Evolutionary conservation across 371 early-diverging fungal species (phyloP), one percentile per base, ranked within the genome.

Genomic region (Apophysomyces sp.): DNA sequence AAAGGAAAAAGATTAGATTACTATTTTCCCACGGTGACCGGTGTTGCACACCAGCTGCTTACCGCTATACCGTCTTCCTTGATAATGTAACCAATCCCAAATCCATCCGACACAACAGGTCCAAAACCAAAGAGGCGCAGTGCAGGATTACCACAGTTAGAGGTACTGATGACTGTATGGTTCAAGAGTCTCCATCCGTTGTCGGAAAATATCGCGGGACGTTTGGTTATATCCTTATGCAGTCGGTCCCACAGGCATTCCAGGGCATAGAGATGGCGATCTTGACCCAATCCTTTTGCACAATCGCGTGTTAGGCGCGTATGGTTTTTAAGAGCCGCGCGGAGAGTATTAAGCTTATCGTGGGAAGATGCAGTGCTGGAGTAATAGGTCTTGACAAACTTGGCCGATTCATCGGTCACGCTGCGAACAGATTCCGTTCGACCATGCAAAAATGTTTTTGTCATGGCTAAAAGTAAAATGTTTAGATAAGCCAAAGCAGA

Each of bases 61-160:
- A 81, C 82, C 0, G 83, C 73, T 52, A 83, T 77, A 6, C 81
- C 77, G 53, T 86, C 84, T 58, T 89, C 83, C 63, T 92, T 92
- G 67, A 94, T 89, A 81, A 92, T 91, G 77, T 95, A 95, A 12
- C 95, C 94, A 62, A 92, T 76, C 55, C 94, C 94, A 74, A 89
- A 95, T 5, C 96, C 96, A 72, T 94, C 89, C n/a, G 91, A 84
- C 0, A 95, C 94, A 40, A 92, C 92, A 62, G 94, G 92, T 24
- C 95, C 96, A 89, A 94, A 95, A 4, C 96, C 96, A 72, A 94
- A 95, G 1, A 91, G 87, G 28, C 89, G 83, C 51, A 92, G 84
- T 39, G 90, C 87, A 40, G 94, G 92, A 52, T 92, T 90, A 49
- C 92, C 85, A 70, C 95, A 91, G 72, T 96, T 94, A 26, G 92